Evolutionary conservation across 2,329 filamentous ascomycete genomes (phyloP).

Genomic region (Orbilia quercus): DNA sequence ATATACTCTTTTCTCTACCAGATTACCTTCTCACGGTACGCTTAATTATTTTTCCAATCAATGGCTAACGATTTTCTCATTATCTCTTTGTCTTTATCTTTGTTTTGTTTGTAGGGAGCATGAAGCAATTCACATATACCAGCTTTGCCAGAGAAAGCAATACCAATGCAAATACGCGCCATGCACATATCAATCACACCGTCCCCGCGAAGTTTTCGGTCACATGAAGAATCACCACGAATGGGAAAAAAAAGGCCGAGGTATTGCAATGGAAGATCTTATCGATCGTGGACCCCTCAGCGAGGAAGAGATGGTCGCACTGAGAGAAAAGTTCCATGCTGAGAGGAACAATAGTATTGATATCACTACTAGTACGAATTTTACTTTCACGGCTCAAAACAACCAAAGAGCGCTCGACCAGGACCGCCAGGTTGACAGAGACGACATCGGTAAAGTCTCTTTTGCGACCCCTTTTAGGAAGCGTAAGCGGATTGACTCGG

Average conservation of each 20-base stretch:
- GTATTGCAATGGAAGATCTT: conserved; percentile 12
- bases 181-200: conserved; percentile 37
- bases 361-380: conserved; percentile 8
- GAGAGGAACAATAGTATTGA: conserved; percentile 15
- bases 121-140: conserved; percentile 37
- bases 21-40: too few species aligned
- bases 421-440: conserved; percentile 30
- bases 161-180: conserved; percentile 36
- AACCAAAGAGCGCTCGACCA: conserved; percentile 19
- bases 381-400: conserved; percentile 4
- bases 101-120: conserved; percentile 32
- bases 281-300: conserved; percentile 36
- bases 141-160: conserved; percentile 36
- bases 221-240: conserved; percentile 45
- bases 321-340: conserved; percentile 22
- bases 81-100: background rate
- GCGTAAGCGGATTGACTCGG: conserved; percentile 7
- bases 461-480: conserved; percentile 7
- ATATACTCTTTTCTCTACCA: too few species aligned
- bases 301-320: conserved; percentile 30
- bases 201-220: conserved; percentile 40
- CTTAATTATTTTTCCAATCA: too few species aligned
- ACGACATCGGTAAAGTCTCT: conserved; percentile 42
- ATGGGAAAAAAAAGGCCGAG: conserved; percentile 11
- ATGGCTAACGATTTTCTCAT: background rate